Base-by-base conservation (phyloP, 768 basidiomycete species). In the Boletus tomentosulus region DNA sequence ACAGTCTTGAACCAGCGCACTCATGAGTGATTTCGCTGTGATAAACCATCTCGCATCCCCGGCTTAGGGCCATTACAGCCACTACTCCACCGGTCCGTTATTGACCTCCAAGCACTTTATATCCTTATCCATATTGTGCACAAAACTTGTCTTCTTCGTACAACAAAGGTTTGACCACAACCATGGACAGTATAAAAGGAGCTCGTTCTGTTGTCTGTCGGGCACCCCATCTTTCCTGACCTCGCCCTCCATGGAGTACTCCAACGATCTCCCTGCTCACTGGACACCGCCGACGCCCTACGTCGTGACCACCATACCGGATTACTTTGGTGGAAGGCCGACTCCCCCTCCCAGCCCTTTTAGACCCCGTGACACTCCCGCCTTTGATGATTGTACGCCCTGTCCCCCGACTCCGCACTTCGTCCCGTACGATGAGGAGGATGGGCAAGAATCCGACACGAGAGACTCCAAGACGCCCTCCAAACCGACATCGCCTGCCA, bases 1-100 rank as follows among this genome's bases (percentile, higher is more conserved):
- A 84, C 83, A 80, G 87, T 79, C 86, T 90, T 86, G 89, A 90
- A 89, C 86, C 84, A 87, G 89, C 88, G 89, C 89, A 82, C 89
- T 79, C 70, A 74, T 77, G 80, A 73, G 71, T 71, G 62, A 69
- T 42, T 58, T 69, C 80, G 86, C 82, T 81, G 87, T 74, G 73
- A 24, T 56, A 71, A 71, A 72, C 78, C 80, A 78, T 80, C 78
- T 75, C 83, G 75, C 87, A 90, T 89, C 84, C 89, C 89, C 82
- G 76, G 77, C 63, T 86, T 76, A 73, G 80, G 85, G 85, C 87
- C 89, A 62, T 70, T 81, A 90, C 87, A 91, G 79, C 89, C 87
- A 74, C 82, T 89, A 59, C 63, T 68, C 87, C 79, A 89, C 61
- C 55, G 57, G 60, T 48, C 62, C 41, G 60, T 56, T 51, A 3